phyloP scores from a whole-genome alignment of 2,329 filamentous ascomycete species.

The Colletotrichum sp. region DNA sequence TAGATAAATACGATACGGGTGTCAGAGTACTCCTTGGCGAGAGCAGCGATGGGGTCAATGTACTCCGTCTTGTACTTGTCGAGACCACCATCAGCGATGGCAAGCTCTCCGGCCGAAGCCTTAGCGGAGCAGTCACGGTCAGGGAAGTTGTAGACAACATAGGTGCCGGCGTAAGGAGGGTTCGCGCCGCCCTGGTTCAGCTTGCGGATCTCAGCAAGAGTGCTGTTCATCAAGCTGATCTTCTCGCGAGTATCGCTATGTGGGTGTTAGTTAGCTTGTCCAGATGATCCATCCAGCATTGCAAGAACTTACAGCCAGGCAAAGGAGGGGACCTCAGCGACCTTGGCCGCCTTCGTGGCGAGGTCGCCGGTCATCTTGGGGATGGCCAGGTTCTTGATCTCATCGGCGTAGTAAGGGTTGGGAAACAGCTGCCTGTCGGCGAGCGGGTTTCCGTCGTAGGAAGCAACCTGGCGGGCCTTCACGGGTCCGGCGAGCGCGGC shows the following conservation, averaged over 20 bases:
- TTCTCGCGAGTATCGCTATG: conserved; percentile 35
- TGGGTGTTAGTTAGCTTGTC: background rate
- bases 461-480: conserved; percentile 6
- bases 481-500: conserved; percentile 8
- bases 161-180: conserved; percentile 29
- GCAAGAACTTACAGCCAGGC: conserved; percentile 28
- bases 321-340: conserved; percentile 33
- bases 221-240: conserved; percentile 32
- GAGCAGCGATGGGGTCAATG: conserved; percentile 31
- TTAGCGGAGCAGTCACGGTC: conserved; percentile 41
- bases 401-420: conserved; percentile 40
- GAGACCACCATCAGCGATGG: conserved; percentile 31
- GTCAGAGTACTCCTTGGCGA: conserved; percentile 19
- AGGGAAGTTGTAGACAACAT: conserved; percentile 42
- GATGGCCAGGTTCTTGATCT: conserved; percentile 51
- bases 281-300: background rate
- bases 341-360: conserved; percentile 37
- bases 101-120: conserved; percentile 38
- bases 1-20: conserved; percentile 17
- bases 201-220: conserved; percentile 30
- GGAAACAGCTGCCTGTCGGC: conserved; percentile 35
- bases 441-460: conserved; percentile 42
- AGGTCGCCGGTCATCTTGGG: conserved; percentile 55
- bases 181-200: conserved; percentile 20
- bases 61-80: conserved; percentile 35